phyloP scores from a whole-genome alignment of 2,329 filamentous ascomycete species.

The Sclerotinia minor region DNA sequence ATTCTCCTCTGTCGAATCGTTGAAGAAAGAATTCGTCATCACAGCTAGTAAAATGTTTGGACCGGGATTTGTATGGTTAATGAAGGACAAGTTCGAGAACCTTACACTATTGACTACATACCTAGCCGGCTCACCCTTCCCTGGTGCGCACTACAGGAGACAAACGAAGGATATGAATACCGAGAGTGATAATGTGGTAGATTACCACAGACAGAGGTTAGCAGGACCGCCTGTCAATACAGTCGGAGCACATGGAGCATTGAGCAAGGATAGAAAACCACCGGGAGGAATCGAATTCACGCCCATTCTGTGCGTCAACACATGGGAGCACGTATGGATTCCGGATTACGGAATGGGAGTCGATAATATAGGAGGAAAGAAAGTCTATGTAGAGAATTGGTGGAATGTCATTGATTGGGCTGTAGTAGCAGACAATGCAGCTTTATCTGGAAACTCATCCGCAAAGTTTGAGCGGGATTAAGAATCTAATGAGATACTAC shows the following conservation, averaged over 20 bases:
- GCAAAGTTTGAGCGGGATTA: conserved; percentile 10
- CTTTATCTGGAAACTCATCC: conserved; percentile 4
- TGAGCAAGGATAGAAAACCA: conserved; percentile 43
- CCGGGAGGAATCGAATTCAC: conserved; percentile 68
- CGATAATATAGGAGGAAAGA: conserved; percentile 69
- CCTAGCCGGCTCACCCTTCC: conserved; percentile 84
- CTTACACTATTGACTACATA: conserved; percentile 83
- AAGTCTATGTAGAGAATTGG: conserved; percentile 73
- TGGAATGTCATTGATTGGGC: conserved; percentile 89
- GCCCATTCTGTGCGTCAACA: conserved; percentile 87
- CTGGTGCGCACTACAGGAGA: conserved; percentile 75
- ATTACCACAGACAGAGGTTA: conserved; percentile 45
- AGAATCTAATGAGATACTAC: neutral
- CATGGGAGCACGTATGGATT: conserved; percentile 94
- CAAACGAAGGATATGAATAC: conserved; percentile 72
- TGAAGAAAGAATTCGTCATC: conserved; percentile 75
- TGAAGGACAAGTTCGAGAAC: conserved; percentile 51
- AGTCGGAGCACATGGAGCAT: conserved; percentile 40
- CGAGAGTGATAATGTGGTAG: conserved; percentile 43
- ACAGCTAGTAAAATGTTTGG: conserved; percentile 93
- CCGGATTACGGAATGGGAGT: conserved; percentile 68
- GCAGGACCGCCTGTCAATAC: conserved; percentile 40
- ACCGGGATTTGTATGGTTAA: conserved; percentile 95
- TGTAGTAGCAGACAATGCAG: conserved; percentile 53
- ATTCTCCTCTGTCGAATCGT: conserved; percentile 81